Evolutionary conservation across 257 asterid genomes (phyloP), one percentile per base, ranked within the genome.

Genomic region (Salvia splendens): DNA sequence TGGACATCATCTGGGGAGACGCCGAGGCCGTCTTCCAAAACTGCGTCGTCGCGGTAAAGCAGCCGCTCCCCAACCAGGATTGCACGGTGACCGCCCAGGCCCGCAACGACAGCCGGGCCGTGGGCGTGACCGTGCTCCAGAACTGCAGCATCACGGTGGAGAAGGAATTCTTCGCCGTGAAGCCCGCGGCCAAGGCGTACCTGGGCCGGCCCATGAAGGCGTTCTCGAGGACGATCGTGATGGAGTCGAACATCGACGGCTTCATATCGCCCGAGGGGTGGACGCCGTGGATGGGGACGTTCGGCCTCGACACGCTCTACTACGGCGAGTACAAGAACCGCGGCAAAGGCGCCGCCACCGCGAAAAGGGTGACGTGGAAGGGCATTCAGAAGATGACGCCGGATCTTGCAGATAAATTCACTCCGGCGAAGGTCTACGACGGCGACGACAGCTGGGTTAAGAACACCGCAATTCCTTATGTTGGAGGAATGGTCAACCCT

Each of bases 31-130:
- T 90, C 7, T 89, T 89, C 85, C 95, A 89, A 5, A 85, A 81
- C 58, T 80, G 92, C 74, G 78, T 65, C 35, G 28, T 88, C 49
- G 57, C 82, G 6, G 91, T 91, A 0, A 85, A 95, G 33, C 75
- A 74, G 80, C 97, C 97, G 11, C 16, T 84, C 15, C 56, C 53
- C 0, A 71, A 77, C 81, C 97, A 86, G 48, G 83, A 76, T 0
- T 91, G 97, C 77, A 80, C 87, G 87, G 84, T 88, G 8, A 91
- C 96, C 1, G 93, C 96, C 15, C 98, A 92, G 57, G 95, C 91
- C 2, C 84, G 96, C 38, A 87, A 78, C 48, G 89, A 92, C 33
- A 36, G 33, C 6, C 87, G 87, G 4, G 75, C 88, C 7, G 33
- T 61, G 0, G 95, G 98, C 3, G 84, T 71, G 17, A 84, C 76